Percentiles rank a stretch among this genome's conserved stretches.
These are phyloP conservation scores for Mentha longifolia DNA, from an alignment of 257 asterid species.

Conservation along the genomic window DNA sequence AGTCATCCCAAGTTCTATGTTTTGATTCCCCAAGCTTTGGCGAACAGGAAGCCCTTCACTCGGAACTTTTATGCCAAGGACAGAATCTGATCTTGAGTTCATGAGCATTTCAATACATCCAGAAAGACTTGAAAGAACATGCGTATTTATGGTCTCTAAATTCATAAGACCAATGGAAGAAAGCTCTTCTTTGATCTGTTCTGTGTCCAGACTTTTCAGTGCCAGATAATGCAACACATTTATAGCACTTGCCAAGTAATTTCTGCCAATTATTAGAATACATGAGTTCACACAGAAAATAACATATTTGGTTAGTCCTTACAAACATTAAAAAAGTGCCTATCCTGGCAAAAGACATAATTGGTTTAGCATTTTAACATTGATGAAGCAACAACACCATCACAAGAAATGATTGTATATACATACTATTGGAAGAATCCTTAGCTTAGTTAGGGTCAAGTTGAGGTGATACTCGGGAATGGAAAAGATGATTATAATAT, in stretches of 20 bases:
- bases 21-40: slow-evolving; percentile 40
- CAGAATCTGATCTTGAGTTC: slow-evolving; percentile 44
- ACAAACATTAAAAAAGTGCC: neutral
- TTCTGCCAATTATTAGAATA: slow-evolving; percentile 44
- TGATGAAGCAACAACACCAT: neutral
- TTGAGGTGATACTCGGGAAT: neutral
- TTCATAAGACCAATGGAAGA: slow-evolving; percentile 59
- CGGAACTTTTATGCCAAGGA: slow-evolving; percentile 30
- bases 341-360: neutral
- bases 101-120: slow-evolving; percentile 56
- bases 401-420: neutral
- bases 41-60: slow-evolving; percentile 38
- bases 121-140: slow-evolving; percentile 70
- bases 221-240: slow-evolving; percentile 71
- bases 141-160: slow-evolving; percentile 55
- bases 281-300: slow-evolving; percentile 27
- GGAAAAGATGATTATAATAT: neutral
- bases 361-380: neutral
- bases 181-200: slow-evolving; percentile 60
- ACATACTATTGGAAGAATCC: neutral
- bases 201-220: slow-evolving; percentile 57
- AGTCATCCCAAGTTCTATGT: slow-evolving; percentile 46
- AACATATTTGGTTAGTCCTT: slow-evolving; percentile 14
- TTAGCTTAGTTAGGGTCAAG: neutral
- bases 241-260: slow-evolving; percentile 56